phyloP scores from a whole-genome alignment of 2,329 filamentous ascomycete genomes.

The Fusarium mangiferae region DNA sequence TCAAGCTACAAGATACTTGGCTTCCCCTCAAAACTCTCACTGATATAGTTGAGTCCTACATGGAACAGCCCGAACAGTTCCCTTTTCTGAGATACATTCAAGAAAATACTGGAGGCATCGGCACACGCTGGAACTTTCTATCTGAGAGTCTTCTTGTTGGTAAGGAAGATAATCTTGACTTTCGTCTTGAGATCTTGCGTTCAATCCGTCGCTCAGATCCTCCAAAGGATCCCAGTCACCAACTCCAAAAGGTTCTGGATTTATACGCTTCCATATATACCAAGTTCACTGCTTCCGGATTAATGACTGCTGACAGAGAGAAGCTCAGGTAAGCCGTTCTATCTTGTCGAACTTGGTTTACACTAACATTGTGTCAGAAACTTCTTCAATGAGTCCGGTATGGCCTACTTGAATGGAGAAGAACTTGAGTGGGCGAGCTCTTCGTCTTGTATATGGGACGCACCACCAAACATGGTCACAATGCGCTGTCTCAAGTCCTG shows the following conservation, averaged over 20 bases:
- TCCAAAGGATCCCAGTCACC: fast-evolving
- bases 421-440: not conserved
- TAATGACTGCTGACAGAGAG: not conserved
- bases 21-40: not conserved
- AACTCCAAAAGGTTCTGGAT: not conserved
- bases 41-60: not conserved
- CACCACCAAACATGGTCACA: not conserved
- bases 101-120: not conserved
- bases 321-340: not conserved
- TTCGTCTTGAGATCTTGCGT: not conserved
- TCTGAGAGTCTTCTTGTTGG: not conserved
- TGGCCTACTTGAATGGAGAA: fast-evolving
- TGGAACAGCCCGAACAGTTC: fast-evolving
- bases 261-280: not conserved
- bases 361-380: not conserved
- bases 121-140: not conserved
- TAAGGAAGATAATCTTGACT: not conserved
- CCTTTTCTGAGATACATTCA: not conserved
- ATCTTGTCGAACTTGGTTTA: fast-evolving
- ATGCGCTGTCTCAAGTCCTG: not conserved
- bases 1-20: not conserved
- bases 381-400: not conserved
- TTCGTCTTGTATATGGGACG: not conserved
- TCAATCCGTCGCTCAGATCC: not conserved
- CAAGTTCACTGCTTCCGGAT: not conserved